Evolutionary conservation across 2,329 filamentous ascomycete genomes (phyloP).

Genomic region (Penicillium sp.): DNA sequence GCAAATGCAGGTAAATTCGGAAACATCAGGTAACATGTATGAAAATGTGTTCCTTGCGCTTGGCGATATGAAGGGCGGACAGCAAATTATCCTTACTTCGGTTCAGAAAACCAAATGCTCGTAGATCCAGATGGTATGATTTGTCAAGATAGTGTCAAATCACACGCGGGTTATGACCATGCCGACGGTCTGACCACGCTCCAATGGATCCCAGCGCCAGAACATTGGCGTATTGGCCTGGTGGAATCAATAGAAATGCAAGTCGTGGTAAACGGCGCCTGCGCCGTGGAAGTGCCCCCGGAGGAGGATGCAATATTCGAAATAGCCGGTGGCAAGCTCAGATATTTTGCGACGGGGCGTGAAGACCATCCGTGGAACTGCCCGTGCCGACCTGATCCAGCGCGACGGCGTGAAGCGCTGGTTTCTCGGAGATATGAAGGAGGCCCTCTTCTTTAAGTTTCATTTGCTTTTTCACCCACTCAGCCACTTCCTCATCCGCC

Average conservation of each 20-base stretch:
- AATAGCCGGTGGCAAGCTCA: slow-evolving; percentile 5
- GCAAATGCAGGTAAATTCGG: background rate
- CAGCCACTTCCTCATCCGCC: slow-evolving; percentile 77
- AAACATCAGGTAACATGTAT: background rate
- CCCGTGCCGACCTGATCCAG: slow-evolving; percentile 64
- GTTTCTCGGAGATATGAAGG: slow-evolving; percentile 59
- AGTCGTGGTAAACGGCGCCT: slow-evolving; percentile 15
- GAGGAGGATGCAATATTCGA: slow-evolving; percentile 7
- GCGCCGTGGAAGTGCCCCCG: slow-evolving; percentile 12
- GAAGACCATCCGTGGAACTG: slow-evolving; percentile 32
- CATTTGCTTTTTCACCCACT: slow-evolving; percentile 75
- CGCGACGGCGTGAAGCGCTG: slow-evolving; percentile 83
- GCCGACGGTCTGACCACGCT: background rate
- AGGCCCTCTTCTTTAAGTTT: slow-evolving; percentile 62
- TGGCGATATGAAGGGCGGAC: background rate
- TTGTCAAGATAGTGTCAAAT: background rate
- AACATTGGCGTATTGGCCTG: background rate
- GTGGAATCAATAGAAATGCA: background rate
- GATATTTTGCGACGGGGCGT: slow-evolving; percentile 6
- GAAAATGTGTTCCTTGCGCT: slow-evolving; percentile 1
- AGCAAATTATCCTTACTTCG: background rate
- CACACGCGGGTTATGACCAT: background rate
- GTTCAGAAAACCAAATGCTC: background rate
- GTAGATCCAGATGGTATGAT: background rate
- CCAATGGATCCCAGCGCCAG: background rate